Evolutionary conservation across 169 alveolate genomes (phyloP), one percentile per base, ranked within the genome.

Genomic region (Pseudocohnilembus persalinus): DNA sequence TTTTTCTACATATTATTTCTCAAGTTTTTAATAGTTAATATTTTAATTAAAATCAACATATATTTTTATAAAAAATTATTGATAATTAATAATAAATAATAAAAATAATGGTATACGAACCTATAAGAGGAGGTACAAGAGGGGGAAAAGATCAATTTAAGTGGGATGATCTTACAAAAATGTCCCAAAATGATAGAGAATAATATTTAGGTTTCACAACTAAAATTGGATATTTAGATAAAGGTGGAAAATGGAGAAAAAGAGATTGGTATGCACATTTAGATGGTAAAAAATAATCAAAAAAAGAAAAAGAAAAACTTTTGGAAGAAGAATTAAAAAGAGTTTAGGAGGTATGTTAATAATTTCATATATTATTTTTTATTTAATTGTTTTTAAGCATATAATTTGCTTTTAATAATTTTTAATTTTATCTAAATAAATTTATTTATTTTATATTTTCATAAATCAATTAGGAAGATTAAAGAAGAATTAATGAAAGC

Each of bases 231-330:
- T 90, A 84, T 83, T 83, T 96, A 33, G 98, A 96, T 83, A 93
- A 93, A 80, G 98, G 98, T 6, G 97, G 97, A 0, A 96, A 95
- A 89, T 96, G 98, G 97, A 85, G 94, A 78, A 91, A 90, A 85
- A 90, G 90, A 75, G 96, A 94, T 84, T 94, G 97, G 97, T 96
- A 95, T 94, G 81, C 87, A 25, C 85, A 83, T n/a, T n/a, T n/a
- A 64, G 74, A 81, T 76, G 90, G 90, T 34, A 90, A 91, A 0
- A 88, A 89, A 49, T 89, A 74, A 34, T 81, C 84, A n/a, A 87
- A 88, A 33, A 74, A 88, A 27, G 81, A 82, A 77, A 72, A 29
- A 83, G 82, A 83, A 15, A 0, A 74, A 72, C 79, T 85, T 31
- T 88, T 90, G 74, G 77, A 85, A 31, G 92, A 89, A 25, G 91